Percentiles rank a stretch among this genome's conserved stretches.
Evolutionary conservation across 176 grass and related monocot species (phyloP).

Genomic region (Rhynchospora pubera): DNA sequence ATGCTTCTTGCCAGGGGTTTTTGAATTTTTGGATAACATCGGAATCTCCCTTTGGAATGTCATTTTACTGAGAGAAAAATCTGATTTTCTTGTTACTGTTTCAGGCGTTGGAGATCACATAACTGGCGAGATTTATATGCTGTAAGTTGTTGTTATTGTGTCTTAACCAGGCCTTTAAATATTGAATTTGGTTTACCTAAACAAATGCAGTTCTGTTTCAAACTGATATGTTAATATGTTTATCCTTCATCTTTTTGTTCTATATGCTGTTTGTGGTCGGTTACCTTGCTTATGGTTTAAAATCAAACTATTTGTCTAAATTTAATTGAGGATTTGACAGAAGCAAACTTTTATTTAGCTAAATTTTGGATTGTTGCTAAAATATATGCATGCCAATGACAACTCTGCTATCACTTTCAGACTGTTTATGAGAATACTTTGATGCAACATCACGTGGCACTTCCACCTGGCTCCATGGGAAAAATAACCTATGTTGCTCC

Average conservation of each 20-base stretch:
- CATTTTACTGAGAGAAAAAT: not conserved
- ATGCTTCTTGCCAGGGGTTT: not conserved
- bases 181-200: not conserved
- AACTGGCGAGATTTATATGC: conserved; percentile 70
- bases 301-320: not conserved
- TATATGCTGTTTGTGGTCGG: not conserved
- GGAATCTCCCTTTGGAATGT: not conserved
- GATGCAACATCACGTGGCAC: conserved; percentile 65
- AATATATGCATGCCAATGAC: conserved; percentile 14
- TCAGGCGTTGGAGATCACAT: conserved; percentile 57
- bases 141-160: conserved; percentile 34
- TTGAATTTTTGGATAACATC: not conserved
- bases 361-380: not conserved
- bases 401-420: conserved; percentile 23
- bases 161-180: not conserved
- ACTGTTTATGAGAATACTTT: conserved; percentile 62
- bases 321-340: not conserved
- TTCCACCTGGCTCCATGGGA: conserved; percentile 80
- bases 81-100: conserved; percentile 16
- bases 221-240: not conserved
- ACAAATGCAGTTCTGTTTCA: conserved; percentile 6
- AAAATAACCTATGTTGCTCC: conserved; percentile 64
- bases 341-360: not conserved
- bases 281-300: not conserved
- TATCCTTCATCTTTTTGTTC: conserved; percentile 2